Conservation (phyloP, 78 protist species). For the Chrysochromulina tobinii region DNA sequence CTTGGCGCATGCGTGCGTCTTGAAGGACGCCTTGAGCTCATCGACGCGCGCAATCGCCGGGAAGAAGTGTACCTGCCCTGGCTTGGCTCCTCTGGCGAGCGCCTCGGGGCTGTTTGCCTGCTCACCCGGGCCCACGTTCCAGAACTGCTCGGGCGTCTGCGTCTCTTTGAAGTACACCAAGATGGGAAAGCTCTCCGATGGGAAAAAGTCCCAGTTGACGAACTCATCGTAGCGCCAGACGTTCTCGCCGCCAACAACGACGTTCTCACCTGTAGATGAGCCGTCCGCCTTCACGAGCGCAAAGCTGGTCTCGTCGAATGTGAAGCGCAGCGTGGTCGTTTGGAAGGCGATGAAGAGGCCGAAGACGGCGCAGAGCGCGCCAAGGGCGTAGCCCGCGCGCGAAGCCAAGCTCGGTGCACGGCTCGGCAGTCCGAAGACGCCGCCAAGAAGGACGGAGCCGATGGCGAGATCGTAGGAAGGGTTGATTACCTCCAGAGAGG, state of each 20-base stretch:
- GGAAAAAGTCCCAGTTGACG: neutral
- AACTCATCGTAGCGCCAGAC: neutral
- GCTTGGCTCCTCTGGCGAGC: neutral
- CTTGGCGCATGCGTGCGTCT: neutral
- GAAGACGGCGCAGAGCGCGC: neutral
- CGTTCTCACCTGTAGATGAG: neutral
- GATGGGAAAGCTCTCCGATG: neutral
- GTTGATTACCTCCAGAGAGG: no score
- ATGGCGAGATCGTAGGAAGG: no score
- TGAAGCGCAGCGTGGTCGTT: neutral
- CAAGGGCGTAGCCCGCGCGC: neutral
- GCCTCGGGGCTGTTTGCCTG: neutral
- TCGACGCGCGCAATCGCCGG: neutral
- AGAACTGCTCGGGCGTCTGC: neutral
- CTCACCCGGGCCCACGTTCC: neutral
- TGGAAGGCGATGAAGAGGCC: neutral
- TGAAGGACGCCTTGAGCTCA: neutral
- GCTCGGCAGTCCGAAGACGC: neutral
- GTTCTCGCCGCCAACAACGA: neutral
- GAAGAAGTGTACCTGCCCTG: neutral
- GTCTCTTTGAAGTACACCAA: neutral
- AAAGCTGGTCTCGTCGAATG: neutral
- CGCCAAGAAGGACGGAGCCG: no score
- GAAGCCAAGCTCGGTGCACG: neutral
- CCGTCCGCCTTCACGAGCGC: neutral